Evolutionary conservation across 169 alveolate genomes (phyloP).

Genomic region (Babesia caballi): DNA sequence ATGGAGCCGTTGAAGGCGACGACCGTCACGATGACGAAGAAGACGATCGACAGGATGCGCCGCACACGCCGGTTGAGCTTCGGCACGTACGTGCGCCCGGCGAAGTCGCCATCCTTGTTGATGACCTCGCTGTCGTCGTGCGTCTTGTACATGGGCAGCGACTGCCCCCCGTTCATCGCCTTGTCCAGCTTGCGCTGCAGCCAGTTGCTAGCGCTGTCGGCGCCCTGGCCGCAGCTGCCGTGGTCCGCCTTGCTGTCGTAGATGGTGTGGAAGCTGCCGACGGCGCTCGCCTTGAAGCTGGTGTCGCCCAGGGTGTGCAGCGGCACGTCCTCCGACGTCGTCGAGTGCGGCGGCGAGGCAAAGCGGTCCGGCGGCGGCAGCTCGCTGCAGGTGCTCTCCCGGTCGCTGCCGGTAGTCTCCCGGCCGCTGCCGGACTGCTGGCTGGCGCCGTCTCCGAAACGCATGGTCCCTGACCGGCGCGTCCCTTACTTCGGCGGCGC

Average conservation of each 20-base stretch:
- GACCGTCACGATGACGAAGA: constrained; percentile 6
- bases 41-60: not conserved
- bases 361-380: no score
- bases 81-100: not conserved
- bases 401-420: no score
- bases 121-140: not conserved
- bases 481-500: no score
- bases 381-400: no score
- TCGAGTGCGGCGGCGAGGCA: no score
- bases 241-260: constrained; percentile 1
- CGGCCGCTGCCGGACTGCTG: no score
- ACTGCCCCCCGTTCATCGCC: not conserved
- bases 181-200: constrained; percentile 12
- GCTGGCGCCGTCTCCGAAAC: no score
- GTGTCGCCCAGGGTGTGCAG: constrained; percentile 4
- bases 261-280: not conserved
- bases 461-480: no score
- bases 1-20: not conserved
- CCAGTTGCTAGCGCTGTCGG: not conserved
- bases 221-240: no score
- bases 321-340: not conserved
- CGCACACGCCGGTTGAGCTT: not conserved
- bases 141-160: constrained; percentile 19
- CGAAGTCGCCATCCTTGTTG: not conserved
- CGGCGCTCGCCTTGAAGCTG: not conserved